These are phyloP conservation scores for Vitis hybrid DNA, from an alignment of 177 flowering plant genomes.

Conservation along the genomic window DNA sequence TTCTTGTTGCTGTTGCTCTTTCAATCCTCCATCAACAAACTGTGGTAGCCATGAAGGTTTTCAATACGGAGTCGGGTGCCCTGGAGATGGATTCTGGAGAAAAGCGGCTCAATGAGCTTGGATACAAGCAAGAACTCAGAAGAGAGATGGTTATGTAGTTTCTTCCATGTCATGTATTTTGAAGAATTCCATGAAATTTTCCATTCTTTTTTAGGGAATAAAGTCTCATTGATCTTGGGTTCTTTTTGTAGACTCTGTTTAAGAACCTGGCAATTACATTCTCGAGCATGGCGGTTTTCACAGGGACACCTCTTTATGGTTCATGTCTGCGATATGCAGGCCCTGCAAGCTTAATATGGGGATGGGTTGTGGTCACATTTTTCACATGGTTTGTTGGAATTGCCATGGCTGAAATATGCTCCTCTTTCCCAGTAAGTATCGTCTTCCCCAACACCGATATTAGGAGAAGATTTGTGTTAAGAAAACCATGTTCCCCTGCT, in stretches of 20 bases:
- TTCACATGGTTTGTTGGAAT: slow-evolving; percentile 40
- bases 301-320: slow-evolving; percentile 33
- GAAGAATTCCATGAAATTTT: background rate
- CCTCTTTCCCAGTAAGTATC: slow-evolving; percentile 28
- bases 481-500: no score
- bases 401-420: slow-evolving; percentile 40
- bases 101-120: slow-evolving; percentile 56
- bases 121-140: slow-evolving; percentile 66
- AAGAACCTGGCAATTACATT: slow-evolving; percentile 29
- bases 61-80: no score
- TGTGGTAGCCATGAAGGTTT: no score
- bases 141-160: slow-evolving; percentile 46
- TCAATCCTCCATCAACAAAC: no score
- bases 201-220: background rate
- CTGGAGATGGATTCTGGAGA: slow-evolving; percentile 49
- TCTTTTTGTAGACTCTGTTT: slow-evolving; percentile 20
- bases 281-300: slow-evolving; percentile 28
- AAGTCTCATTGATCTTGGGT: background rate
- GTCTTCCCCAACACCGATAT: background rate
- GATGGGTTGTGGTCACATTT: slow-evolving; percentile 28
- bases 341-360: slow-evolving; percentile 31
- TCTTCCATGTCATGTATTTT: no score
- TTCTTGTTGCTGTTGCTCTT: no score
- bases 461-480: background rate
- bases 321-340: slow-evolving; percentile 30